Conservation (phyloP, 441 rosid species). For the Erysimum pusillum region DNA sequence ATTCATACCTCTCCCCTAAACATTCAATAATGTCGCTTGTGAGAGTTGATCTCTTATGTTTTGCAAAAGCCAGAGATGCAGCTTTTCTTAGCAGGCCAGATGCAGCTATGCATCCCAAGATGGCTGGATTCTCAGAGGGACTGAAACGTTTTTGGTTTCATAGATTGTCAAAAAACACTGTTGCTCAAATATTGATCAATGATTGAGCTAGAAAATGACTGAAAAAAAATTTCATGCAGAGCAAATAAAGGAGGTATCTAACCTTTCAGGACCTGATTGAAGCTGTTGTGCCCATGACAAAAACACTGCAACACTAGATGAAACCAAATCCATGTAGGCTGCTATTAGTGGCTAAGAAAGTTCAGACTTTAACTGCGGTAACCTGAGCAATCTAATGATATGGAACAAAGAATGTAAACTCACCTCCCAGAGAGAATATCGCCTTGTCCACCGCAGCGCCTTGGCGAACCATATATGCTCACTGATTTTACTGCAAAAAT, state of each 20-base stretch:
- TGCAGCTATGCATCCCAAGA: constrained; percentile 88
- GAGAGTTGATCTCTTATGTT: constrained; percentile 82
- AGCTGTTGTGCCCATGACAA: constrained; percentile 80
- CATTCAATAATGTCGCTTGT: constrained; percentile 80
- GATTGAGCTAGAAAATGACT: constrained; percentile 3
- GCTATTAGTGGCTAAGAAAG: constrained; percentile 30
- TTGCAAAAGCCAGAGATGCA: constrained; percentile 74
- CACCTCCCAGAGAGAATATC: constrained; percentile 98
- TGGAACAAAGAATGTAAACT: constrained; percentile 25
- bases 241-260: constrained; percentile 3
- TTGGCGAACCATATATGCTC: constrained; percentile 78
- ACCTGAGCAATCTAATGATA: not conserved
- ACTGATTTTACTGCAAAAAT: constrained; percentile 75
- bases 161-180: constrained; percentile 17
- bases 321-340: constrained; percentile 27
- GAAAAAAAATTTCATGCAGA: not conserved
- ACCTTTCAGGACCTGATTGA: constrained; percentile 58
- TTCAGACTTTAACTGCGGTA: not conserved
- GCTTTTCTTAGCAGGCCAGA: constrained; percentile 87
- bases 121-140: constrained; percentile 57
- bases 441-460: constrained; percentile 98
- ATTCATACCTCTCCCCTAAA: constrained; percentile 74
- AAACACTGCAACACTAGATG: constrained; percentile 83
- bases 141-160: constrained; percentile 17
- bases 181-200: not conserved